Percentiles rank a stretch among this genome's conserved stretches.
These are phyloP conservation scores for Biancaea sappan DNA, from an alignment of 306 rosid genomes.

Conservation along the genomic window DNA sequence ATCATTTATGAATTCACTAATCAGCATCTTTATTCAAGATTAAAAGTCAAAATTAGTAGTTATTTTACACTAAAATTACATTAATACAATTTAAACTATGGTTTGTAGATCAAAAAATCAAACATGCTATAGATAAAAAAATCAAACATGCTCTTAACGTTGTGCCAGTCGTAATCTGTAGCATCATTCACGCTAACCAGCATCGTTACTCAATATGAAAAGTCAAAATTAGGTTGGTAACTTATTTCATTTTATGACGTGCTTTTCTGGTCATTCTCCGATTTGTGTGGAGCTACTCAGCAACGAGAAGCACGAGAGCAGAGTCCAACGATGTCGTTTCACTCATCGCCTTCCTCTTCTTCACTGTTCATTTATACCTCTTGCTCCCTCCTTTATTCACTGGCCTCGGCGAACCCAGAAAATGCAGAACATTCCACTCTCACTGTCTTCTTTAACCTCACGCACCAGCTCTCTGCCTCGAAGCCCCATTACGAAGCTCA, in stretches of 20 bases:
- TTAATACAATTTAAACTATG: too few relatives aligned
- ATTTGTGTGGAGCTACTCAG: neutral
- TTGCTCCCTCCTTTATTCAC: neutral
- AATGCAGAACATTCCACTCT: conserved; percentile 41
- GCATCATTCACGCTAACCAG: too few relatives aligned
- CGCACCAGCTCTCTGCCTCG: conserved; percentile 27
- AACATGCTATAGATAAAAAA: too few relatives aligned
- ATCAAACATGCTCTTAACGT: too few relatives aligned
- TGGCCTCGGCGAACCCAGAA: neutral
- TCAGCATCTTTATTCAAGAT: too few relatives aligned
- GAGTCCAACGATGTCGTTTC: neutral
- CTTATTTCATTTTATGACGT: neutral
- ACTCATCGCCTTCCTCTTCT: neutral
- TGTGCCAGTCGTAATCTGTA: too few relatives aligned
- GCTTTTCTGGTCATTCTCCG: neutral
- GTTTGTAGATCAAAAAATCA: too few relatives aligned
- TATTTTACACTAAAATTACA: too few relatives aligned
- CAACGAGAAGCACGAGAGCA: neutral
- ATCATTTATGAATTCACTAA: too few relatives aligned
- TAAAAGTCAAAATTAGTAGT: too few relatives aligned
- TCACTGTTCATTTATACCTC: neutral
- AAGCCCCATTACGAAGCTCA: conserved; percentile 9
- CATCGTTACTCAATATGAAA: too few relatives aligned
- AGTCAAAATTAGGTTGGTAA: too few relatives aligned
- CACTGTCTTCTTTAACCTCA: conserved; percentile 36